phyloP scores from a whole-genome alignment of 176 grass and related monocot species.

The Rhynchospora breviuscula region DNA sequence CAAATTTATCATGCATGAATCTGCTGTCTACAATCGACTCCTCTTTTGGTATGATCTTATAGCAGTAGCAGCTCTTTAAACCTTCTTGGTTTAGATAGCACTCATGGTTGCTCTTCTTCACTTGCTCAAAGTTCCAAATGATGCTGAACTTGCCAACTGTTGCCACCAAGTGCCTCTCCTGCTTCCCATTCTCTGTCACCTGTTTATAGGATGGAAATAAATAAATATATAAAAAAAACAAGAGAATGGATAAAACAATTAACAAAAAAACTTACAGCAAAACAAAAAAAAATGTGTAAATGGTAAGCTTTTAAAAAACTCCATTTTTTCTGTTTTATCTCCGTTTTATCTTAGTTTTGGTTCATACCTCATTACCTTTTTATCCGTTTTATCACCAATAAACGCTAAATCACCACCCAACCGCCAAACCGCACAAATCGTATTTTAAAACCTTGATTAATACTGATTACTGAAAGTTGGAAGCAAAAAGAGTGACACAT shows the following conservation, averaged over 20 bases:
- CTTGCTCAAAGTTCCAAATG: slow-evolving; percentile 90
- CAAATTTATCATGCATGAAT: slow-evolving; percentile 92
- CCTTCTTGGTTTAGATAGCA: slow-evolving; percentile 80
- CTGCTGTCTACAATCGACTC: slow-evolving; percentile 69
- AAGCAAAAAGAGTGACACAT: neutral
- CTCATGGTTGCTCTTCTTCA: slow-evolving; percentile 79
- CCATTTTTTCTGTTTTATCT: too few species aligned
- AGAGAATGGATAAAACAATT: neutral
- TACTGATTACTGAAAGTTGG: too few species aligned
- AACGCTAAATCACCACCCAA: too few species aligned
- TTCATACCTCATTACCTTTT: too few species aligned
- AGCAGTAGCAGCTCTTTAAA: slow-evolving; percentile 88
- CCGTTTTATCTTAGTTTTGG: too few species aligned
- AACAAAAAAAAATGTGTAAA: neutral
- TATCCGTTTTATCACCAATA: too few species aligned
- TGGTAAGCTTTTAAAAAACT: too few species aligned
- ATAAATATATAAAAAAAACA: neutral
- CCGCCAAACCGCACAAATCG: too few species aligned
- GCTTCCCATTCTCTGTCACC: slow-evolving; percentile 78
- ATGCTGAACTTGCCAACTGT: slow-evolving; percentile 86
- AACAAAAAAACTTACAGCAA: neutral
- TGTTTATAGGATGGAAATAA: slow-evolving; percentile 17
- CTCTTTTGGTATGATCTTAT: slow-evolving; percentile 83
- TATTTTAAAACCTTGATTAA: too few species aligned
- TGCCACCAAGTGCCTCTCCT: slow-evolving; percentile 78